Base-by-base conservation (phyloP, 306 rosid genomes). In the Acacia confusa region DNA sequence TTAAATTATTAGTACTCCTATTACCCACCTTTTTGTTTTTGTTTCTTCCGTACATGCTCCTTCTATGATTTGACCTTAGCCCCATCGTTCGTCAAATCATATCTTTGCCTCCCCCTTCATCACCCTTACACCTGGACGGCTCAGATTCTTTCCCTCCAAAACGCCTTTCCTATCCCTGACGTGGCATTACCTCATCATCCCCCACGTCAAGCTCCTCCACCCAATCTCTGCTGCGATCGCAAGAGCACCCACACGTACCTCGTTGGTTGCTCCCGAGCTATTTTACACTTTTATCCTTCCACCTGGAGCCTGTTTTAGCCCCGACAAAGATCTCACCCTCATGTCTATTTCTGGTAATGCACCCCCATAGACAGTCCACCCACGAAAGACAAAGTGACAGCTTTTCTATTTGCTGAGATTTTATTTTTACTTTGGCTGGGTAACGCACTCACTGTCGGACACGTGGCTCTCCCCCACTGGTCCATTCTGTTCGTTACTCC, bases 81-180 rank as follows among this genome's bases (percentile, higher is more conserved):
- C 41, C 15, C 53, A 0, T 34, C 83, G 27, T 77, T 76, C 72
- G 81, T 92, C 94, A 92, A 87, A 92, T 92, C 90, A 84, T 61
- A 84, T 82, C 80, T 69, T 73, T 85, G 87, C 52, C 53, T 12
- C 53, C 2, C 2, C 81, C 68, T 40, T 74, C 27, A 1, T 1
- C 58, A 15, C 7, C 67, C 70, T 68, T 74, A 77, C 90, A 88
- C 72, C 74, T 90, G 86, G 82, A 73, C 82, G 85, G 83, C 63
- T 48, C 70, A 0, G 16, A 22, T 78, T 57, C 78, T 81, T 85
- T 88, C 90, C 94, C 96, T 79, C 91, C 88, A 82, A 85, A 69
- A 15, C 44, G 7, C 27, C 24, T 34, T 52, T 78, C 38, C 66
- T 70, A 6, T 22, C 44, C 9, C 40, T 61, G 52, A 80, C 89